Percentiles rank a stretch among this genome's conserved stretches.
phyloP scores from a whole-genome alignment of 345 rosid species.

The Arabidopsis arenosa region DNA sequence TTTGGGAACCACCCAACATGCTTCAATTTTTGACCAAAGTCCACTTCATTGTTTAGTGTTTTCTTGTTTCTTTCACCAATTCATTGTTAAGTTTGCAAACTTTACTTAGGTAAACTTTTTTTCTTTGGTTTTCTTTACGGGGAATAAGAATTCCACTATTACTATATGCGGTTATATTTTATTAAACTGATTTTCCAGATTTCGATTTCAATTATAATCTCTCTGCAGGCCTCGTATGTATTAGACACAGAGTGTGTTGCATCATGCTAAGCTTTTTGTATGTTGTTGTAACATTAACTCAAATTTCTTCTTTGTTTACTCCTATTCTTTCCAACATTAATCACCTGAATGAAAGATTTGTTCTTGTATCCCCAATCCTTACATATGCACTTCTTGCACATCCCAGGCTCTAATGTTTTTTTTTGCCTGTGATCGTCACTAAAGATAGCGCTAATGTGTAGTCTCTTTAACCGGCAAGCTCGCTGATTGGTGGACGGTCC shows the following conservation, averaged over 20 bases:
- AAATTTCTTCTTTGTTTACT: slow-evolving; percentile 12
- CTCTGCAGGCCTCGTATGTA: too few relatives aligned
- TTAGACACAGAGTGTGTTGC: too few relatives aligned
- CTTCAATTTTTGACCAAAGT: not conserved
- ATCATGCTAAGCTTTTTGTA: too few relatives aligned
- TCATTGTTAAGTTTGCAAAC: not conserved
- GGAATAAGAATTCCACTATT: too few relatives aligned
- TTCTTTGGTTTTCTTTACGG: too few relatives aligned
- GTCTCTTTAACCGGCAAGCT: slow-evolving; percentile 68
- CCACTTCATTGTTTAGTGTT: not conserved
- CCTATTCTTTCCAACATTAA: slow-evolving; percentile 44
- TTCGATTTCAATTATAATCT: too few relatives aligned
- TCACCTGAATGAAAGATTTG: slow-evolving; percentile 40
- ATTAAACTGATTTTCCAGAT: too few relatives aligned
- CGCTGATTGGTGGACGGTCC: slow-evolving; percentile 97
- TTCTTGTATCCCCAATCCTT: slow-evolving; percentile 29
- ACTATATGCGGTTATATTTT: too few relatives aligned
- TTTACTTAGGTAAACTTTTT: too few relatives aligned
- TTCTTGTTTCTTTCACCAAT: not conserved
- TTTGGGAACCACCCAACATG: too few relatives aligned
- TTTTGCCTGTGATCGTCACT: slow-evolving; percentile 2
- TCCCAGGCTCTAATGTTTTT: slow-evolving; percentile 23
- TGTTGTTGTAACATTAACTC: too few relatives aligned
- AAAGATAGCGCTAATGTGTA: slow-evolving; percentile 12
- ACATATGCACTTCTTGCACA: slow-evolving; percentile 28